Evolutionary conservation across 2,329 filamentous ascomycete genomes (phyloP), one percentile per base, ranked within the genome.

Genomic region (Diaporthe aspalathi): DNA sequence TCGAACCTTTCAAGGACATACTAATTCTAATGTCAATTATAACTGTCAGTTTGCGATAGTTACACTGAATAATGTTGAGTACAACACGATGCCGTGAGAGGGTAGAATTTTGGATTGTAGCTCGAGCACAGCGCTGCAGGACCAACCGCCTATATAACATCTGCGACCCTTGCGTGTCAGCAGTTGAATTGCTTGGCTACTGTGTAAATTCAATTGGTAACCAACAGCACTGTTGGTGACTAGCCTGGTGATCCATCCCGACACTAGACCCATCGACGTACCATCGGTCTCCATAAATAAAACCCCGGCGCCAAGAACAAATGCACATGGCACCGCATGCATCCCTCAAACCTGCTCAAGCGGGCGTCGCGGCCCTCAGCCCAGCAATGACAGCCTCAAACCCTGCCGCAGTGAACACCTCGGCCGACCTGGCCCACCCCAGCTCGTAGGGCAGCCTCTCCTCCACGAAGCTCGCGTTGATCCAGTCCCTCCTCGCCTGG

Each of bases 401-500:
- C 24, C 9, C 57, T 40, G 57, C 57, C 38, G 57, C 57, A n/a
- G 22, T 62, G 5, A 62, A 32, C 5, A 32, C 57, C 40, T 32
- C 57, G 9, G 57, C 9, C 11, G 57, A 47, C 24, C 4, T 62
- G 40, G 24, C 12, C 57, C 57, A 47, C 57, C 40, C 57, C 24
- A 62, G 24, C 57, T 47, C 40, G 24, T 45, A 47, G 17, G 40
- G 40, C 24, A 62, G 22, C 57, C 57, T 22, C 57, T 62, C 57
- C 57, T 62, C 57, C 57, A 47, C 24, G n/a, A 62, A 47, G 22
- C 57, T 62, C 17, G 38, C 38, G 17, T 62, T 62, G 40, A 47
- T 62, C 40, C 57, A 62, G 24, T 47, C 17, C 24, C 40, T 47
- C 20, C 57, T 60, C 40, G 40, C 57, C 40, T 22, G 22, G 7